Evolutionary conservation across 2,329 filamentous ascomycete genomes (phyloP).

Genomic region (Colletotrichum musae): DNA sequence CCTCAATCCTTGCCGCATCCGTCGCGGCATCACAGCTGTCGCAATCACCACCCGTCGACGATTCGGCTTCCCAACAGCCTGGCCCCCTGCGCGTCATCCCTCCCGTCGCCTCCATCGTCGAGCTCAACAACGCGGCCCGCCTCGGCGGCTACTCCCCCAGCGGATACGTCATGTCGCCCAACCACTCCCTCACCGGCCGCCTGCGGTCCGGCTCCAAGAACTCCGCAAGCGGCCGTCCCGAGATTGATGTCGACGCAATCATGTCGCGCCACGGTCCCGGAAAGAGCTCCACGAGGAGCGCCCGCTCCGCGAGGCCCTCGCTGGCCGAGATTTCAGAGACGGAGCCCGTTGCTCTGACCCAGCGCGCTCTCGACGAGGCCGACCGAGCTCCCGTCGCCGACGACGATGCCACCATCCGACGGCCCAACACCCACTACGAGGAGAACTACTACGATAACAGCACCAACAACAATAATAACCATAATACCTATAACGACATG

Average conservation of each 20-base stretch:
- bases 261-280: slow-evolving; percentile 68
- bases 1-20: slow-evolving; percentile 71
- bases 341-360: slow-evolving; percentile 66
- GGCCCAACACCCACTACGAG: slow-evolving; percentile 43
- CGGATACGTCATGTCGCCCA: slow-evolving; percentile 78
- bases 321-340: slow-evolving; percentile 72
- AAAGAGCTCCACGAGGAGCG: slow-evolving; percentile 67
- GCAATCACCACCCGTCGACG: slow-evolving; percentile 43
- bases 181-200: slow-evolving; percentile 71
- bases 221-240: slow-evolving; percentile 56
- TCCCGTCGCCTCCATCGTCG: slow-evolving; percentile 74
- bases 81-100: slow-evolving; percentile 61
- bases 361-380: slow-evolving; percentile 68
- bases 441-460: slow-evolving; percentile 35
- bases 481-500: slow-evolving; percentile 46
- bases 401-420: slow-evolving; percentile 55
- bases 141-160: slow-evolving; percentile 79
- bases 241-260: slow-evolving; percentile 57
- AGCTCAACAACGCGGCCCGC: slow-evolving; percentile 76
- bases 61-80: slow-evolving; percentile 43
- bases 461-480: slow-evolving; percentile 32
- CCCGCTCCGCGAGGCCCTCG: slow-evolving; percentile 64
- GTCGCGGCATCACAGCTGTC: slow-evolving; percentile 46
- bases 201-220: slow-evolving; percentile 70
- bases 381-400: slow-evolving; percentile 58